Conservation (phyloP, 768 basidiomycete genomes). For the Guyanaporus albipodus region DNA sequence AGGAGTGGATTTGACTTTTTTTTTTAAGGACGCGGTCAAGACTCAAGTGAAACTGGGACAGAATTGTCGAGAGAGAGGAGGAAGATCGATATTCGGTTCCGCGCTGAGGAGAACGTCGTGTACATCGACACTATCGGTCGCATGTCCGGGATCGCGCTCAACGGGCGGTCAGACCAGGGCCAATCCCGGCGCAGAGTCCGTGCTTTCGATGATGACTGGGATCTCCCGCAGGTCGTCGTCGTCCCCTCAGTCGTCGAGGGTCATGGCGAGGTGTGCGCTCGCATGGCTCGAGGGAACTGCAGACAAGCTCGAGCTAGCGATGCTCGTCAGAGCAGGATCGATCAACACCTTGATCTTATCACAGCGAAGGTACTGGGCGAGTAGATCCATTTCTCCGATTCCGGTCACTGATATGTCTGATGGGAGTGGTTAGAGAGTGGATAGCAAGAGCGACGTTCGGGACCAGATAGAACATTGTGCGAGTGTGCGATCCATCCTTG, state of each 20-base stretch:
- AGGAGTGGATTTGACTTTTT: conserved; percentile 51
- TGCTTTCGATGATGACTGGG: conserved; percentile 68
- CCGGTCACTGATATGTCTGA: neutral
- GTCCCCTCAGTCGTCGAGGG: too few species aligned
- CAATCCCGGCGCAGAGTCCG: too few species aligned
- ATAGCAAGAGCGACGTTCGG: conserved; percentile 42
- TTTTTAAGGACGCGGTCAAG: conserved; percentile 48
- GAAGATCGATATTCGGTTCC: conserved; percentile 70
- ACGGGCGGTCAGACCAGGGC: too few species aligned
- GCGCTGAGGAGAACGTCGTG: conserved; percentile 39
- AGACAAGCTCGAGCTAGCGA: conserved; percentile 42
- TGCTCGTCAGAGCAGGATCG: conserved; percentile 35
- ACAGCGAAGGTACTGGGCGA: conserved; percentile 49
- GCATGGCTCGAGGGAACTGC: conserved; percentile 34
- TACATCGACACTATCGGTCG: conserved; percentile 46
- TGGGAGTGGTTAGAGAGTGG: conserved; percentile 49
- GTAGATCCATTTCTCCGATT: neutral
- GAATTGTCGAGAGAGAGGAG: conserved; percentile 58
- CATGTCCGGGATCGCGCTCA: conserved; percentile 40
- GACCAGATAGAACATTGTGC: conserved; percentile 65
- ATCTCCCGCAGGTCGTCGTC: conserved; percentile 43
- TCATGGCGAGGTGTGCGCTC: too few species aligned
- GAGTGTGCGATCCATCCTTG: conserved; percentile 17
- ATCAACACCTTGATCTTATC: conserved; percentile 57
- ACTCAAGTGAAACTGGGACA: conserved; percentile 47